phyloP scores from a whole-genome alignment of 1,284 basidiomycete genomes.

The Caloboletus firmus region DNA sequence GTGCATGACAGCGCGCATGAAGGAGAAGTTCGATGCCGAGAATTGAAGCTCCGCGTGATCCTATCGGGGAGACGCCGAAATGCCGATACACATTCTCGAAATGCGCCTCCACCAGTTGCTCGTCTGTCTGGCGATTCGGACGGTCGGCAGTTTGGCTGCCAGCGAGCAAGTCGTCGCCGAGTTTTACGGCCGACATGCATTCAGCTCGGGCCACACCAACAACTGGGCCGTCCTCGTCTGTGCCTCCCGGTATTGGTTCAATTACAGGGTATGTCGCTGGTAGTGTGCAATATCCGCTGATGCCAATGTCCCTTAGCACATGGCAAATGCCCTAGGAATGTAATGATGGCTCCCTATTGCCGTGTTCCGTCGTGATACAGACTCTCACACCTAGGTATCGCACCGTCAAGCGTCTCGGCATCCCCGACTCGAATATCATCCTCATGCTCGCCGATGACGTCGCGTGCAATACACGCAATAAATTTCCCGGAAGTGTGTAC shows the following conservation, averaged over 20 bases:
- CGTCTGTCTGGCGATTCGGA: slow-evolving; percentile 32
- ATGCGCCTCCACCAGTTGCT: slow-evolving; percentile 39
- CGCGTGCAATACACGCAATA: slow-evolving; percentile 92
- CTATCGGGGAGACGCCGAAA: slow-evolving; percentile 17
- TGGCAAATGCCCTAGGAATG: slow-evolving; percentile 98
- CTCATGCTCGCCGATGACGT: slow-evolving; percentile 98
- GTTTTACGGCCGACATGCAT: slow-evolving; percentile 33
- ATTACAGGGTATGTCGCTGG: slow-evolving; percentile 79
- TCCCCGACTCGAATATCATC: slow-evolving; percentile 98
- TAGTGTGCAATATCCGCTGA: neutral
- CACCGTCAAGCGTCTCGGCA: slow-evolving; percentile 95
- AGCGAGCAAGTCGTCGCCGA: slow-evolving; percentile 25
- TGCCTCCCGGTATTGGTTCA: slow-evolving; percentile 97
- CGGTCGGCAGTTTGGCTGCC: slow-evolving; percentile 31
- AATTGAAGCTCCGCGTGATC: slow-evolving; percentile 29
- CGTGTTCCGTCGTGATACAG: neutral
- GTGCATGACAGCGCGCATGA: slow-evolving; percentile 37
- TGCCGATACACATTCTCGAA: slow-evolving; percentile 23
- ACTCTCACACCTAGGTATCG: slow-evolving; percentile 69
- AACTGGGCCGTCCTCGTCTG: slow-evolving; percentile 99
- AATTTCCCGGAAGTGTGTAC: slow-evolving; percentile 90
- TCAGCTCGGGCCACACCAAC: slow-evolving; percentile 75
- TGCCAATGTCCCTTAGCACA: slow-evolving; percentile 61
- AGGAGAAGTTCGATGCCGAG: slow-evolving; percentile 1
- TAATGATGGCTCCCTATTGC: slow-evolving; percentile 36